Conservation (phyloP, 179 eudicot species). For the Spergularia azorica region DNA sequence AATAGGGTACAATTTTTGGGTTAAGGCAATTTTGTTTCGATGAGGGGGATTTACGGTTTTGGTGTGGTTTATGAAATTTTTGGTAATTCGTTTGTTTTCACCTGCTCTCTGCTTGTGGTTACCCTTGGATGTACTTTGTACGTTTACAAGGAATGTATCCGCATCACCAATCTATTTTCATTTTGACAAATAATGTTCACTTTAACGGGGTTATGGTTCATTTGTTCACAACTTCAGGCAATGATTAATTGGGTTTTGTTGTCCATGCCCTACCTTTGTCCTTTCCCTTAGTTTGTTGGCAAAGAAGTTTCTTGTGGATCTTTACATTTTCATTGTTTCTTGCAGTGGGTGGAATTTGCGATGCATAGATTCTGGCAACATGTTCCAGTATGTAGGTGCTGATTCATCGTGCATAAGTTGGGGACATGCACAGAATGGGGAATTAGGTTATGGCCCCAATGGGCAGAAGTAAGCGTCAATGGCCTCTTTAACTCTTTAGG, state of each 20-base stretch:
- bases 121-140: no score
- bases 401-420: constrained; percentile 97
- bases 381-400: constrained; percentile 97
- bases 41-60: not conserved
- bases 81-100: no score
- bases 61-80: no score
- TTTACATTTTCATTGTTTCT: not conserved
- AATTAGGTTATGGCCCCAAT: constrained; percentile 92
- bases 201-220: no score
- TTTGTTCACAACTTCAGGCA: no score
- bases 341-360: constrained; percentile 95
- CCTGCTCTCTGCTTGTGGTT: no score
- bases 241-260: no score
- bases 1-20: not conserved
- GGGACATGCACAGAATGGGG: constrained; percentile 95
- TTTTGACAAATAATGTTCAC: no score
- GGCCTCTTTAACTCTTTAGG: not conserved
- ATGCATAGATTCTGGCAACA: constrained; percentile 88
- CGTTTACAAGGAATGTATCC: no score
- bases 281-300: not conserved
- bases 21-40: no score
- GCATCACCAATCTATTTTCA: no score
- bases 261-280: not conserved
- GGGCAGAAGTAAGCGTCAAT: constrained; percentile 65
- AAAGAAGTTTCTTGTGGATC: not conserved